Evolutionary conservation across 441 rosid species (phyloP).

Genomic region (Manihot esculenta): DNA sequence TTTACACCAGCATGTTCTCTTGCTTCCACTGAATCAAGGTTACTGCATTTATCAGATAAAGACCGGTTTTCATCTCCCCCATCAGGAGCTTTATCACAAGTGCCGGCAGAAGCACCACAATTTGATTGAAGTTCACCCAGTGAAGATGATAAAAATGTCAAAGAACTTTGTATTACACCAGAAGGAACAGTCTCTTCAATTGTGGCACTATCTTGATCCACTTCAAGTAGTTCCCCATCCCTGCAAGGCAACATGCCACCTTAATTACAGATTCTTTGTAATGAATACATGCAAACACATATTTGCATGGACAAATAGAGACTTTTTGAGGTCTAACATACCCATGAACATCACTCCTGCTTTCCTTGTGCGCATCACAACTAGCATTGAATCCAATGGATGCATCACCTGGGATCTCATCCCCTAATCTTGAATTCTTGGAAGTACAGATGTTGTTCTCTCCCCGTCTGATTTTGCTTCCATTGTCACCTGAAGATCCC

Average conservation of each 20-base stretch:
- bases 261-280: not conserved
- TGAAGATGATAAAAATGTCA: slow-evolving; percentile 20
- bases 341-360: slow-evolving; percentile 39
- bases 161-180: slow-evolving; percentile 29
- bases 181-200: slow-evolving; percentile 23
- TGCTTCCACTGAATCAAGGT: slow-evolving; percentile 20
- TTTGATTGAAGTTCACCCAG: slow-evolving; percentile 24
- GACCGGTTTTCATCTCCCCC: slow-evolving; percentile 20
- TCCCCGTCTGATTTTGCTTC: slow-evolving; percentile 69
- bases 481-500: slow-evolving; percentile 38
- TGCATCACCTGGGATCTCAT: slow-evolving; percentile 25
- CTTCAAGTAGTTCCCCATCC: slow-evolving; percentile 37
- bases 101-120: slow-evolving; percentile 26
- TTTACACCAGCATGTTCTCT: slow-evolving; percentile 32
- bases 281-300: not conserved
- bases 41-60: slow-evolving; percentile 23
- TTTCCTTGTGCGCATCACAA: slow-evolving; percentile 28
- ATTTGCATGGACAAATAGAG: not conserved
- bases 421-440: slow-evolving; percentile 45
- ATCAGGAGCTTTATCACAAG: slow-evolving; percentile 18
- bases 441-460: slow-evolving; percentile 62
- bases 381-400: slow-evolving; percentile 24
- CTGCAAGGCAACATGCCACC: slow-evolving; percentile 47
- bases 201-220: slow-evolving; percentile 29
- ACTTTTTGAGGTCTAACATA: slow-evolving; percentile 31